Evolutionary conservation across 805 yeast species (phyloP).

Genomic region (Danielia reshetovae): DNA sequence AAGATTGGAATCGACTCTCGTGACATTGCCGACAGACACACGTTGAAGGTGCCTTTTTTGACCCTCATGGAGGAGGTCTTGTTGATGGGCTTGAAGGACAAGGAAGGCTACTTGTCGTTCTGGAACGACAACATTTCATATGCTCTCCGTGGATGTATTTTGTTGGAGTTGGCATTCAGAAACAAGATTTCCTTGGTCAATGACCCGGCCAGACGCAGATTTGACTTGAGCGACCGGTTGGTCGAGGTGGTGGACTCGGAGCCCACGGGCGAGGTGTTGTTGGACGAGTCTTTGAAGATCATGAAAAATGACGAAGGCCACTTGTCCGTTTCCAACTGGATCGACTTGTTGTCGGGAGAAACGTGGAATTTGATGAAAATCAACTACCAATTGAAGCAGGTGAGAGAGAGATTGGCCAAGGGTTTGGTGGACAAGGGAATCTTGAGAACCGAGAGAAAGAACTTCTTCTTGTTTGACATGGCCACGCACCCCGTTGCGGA

Average conservation of each 20-base stretch:
- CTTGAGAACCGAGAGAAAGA: slow-evolving; percentile 91
- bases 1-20: slow-evolving; percentile 81
- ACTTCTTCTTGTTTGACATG: slow-evolving; percentile 93
- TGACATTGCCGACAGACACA: slow-evolving; percentile 45
- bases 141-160: slow-evolving; percentile 90
- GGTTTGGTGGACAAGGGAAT: slow-evolving; percentile 97
- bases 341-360: slow-evolving; percentile 89
- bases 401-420: slow-evolving; percentile 91
- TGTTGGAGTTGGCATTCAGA: slow-evolving; percentile 88
- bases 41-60: slow-evolving; percentile 57
- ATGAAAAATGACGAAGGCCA: slow-evolving; percentile 82
- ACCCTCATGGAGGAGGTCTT: slow-evolving; percentile 97
- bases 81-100: slow-evolving; percentile 88
- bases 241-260: slow-evolving; percentile 82
- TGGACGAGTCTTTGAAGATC: slow-evolving; percentile 88
- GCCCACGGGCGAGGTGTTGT: slow-evolving; percentile 90
- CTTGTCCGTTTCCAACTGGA: slow-evolving; percentile 83
- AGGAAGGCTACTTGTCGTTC: slow-evolving; percentile 92
- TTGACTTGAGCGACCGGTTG: slow-evolving; percentile 81
- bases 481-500: slow-evolving; percentile 97
- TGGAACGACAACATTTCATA: slow-evolving; percentile 98
- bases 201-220: slow-evolving; percentile 87
- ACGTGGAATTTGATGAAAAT: slow-evolving; percentile 97
- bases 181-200: slow-evolving; percentile 84
- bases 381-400: slow-evolving; percentile 93